Conservation (phyloP, 305 asterid genomes). For the Euphrasia arctica region DNA sequence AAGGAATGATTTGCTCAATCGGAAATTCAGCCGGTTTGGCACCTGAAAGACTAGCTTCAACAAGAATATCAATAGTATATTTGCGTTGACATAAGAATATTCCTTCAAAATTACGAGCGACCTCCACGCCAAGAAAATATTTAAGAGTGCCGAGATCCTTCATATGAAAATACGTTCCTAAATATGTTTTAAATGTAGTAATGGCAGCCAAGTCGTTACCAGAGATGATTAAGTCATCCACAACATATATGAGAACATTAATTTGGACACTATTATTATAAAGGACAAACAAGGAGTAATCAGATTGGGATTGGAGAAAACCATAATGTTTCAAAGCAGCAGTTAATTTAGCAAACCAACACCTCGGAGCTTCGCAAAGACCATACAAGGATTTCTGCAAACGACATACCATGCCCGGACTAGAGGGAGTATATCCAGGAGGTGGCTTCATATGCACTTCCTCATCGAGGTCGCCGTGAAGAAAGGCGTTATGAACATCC, state of each 20-base stretch:
- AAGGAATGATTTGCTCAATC: background rate
- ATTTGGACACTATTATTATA: background rate
- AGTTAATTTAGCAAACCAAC: background rate
- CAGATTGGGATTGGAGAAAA: background rate
- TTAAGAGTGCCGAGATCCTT: background rate
- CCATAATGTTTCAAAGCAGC: background rate
- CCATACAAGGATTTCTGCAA: background rate
- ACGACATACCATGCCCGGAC: background rate
- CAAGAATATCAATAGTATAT: background rate
- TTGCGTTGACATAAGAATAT: background rate
- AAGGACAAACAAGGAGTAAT: background rate
- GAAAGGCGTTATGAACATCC: background rate
- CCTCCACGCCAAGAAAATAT: background rate
- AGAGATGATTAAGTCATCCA: background rate
- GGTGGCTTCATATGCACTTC: background rate
- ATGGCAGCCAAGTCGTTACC: background rate
- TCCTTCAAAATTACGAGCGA: background rate
- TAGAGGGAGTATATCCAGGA: background rate
- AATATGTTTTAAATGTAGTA: background rate
- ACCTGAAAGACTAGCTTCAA: background rate
- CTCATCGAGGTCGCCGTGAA: background rate
- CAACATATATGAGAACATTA: background rate
- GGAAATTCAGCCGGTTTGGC: background rate
- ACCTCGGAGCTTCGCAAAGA: background rate
- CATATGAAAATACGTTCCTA: background rate